These are phyloP conservation scores for Crucihimalaya himalaica DNA, from an alignment of 345 rosid genomes.

Conservation along the genomic window DNA sequence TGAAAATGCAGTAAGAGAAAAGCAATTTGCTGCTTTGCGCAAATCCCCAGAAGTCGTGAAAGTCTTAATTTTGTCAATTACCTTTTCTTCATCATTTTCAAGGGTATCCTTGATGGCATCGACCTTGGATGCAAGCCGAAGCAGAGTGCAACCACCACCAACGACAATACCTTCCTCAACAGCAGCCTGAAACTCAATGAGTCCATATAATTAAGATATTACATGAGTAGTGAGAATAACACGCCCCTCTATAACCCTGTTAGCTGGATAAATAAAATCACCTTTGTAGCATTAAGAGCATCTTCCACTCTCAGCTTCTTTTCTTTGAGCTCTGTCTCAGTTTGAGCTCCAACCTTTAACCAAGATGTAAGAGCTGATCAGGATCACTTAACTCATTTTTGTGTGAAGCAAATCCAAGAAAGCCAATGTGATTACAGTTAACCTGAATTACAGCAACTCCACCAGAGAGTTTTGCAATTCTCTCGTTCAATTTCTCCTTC, in stretches of 20 bases:
- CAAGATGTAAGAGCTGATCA: constrained; percentile 1
- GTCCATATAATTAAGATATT: neutral
- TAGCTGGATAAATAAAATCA: constrained; percentile 21
- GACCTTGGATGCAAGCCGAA: constrained; percentile 66
- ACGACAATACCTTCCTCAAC: constrained; percentile 84
- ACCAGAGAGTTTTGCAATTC: constrained; percentile 90
- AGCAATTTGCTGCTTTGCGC: neutral
- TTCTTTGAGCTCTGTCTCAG: constrained; percentile 92
- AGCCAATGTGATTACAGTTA: neutral
- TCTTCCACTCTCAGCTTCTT: constrained; percentile 95
- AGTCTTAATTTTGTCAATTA: constrained; percentile 9
- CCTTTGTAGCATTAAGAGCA: constrained; percentile 97
- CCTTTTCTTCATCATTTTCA: constrained; percentile 88
- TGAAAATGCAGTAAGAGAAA: neutral
- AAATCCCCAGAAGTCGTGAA: neutral
- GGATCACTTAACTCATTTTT: constrained; percentile 1
- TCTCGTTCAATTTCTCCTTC: constrained; percentile 91
- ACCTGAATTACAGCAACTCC: constrained; percentile 89
- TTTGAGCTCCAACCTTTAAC: constrained; percentile 72
- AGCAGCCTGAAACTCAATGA: constrained; percentile 52
- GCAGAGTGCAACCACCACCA: constrained; percentile 82
- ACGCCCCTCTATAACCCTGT: neutral
- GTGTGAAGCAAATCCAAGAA: neutral
- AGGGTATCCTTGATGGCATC: constrained; percentile 70
- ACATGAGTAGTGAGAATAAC: neutral